phyloP scores from a whole-genome alignment of 2,329 filamentous ascomycete genomes.

The Penicillium sp. region DNA sequence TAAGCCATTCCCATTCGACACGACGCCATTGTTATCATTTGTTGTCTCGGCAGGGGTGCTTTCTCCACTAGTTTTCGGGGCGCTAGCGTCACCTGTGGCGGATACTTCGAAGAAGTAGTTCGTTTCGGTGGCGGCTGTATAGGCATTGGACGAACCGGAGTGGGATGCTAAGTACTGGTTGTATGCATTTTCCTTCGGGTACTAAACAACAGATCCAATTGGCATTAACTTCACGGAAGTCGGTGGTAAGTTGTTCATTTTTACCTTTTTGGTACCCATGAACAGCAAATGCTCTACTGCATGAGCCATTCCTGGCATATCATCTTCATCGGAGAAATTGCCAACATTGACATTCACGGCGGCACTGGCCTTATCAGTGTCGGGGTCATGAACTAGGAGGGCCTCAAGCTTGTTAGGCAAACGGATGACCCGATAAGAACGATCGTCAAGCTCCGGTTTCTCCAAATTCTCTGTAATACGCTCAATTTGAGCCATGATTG shows the following conservation, averaged over 20 bases:
- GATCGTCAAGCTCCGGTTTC: conserved; percentile 80
- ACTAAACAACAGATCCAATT: conserved; percentile 48
- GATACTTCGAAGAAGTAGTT: conserved; percentile 98
- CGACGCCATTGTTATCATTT: conserved; percentile 25
- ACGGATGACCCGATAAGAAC: conserved; percentile 81
- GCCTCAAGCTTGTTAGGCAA: conserved; percentile 86
- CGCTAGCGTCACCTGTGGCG: conserved; percentile 61
- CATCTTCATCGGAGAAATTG: conserved; percentile 85
- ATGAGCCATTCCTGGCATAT: conserved; percentile 93
- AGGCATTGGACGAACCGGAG: conserved; percentile 91
- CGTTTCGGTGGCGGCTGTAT: conserved; percentile 87
- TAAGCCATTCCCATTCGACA: conserved; percentile 22
- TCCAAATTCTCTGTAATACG: conserved; percentile 69
- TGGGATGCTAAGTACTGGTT: conserved; percentile 87
- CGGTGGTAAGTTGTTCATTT: conserved; percentile 5
- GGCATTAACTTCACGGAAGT: neutral
- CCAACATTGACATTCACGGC: conserved; percentile 95
- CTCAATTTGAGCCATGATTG: conserved; percentile 37
- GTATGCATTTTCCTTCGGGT: conserved; percentile 93
- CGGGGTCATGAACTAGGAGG: conserved; percentile 85
- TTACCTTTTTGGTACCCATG: conserved; percentile 94
- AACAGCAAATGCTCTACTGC: conserved; percentile 95
- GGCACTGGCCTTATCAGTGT: conserved; percentile 95
- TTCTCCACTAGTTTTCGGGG: conserved; percentile 24
- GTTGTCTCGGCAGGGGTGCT: conserved; percentile 29